Base-by-base conservation (phyloP, 2,329 filamentous ascomycete species). In the Davidsoniella eucalypti region DNA sequence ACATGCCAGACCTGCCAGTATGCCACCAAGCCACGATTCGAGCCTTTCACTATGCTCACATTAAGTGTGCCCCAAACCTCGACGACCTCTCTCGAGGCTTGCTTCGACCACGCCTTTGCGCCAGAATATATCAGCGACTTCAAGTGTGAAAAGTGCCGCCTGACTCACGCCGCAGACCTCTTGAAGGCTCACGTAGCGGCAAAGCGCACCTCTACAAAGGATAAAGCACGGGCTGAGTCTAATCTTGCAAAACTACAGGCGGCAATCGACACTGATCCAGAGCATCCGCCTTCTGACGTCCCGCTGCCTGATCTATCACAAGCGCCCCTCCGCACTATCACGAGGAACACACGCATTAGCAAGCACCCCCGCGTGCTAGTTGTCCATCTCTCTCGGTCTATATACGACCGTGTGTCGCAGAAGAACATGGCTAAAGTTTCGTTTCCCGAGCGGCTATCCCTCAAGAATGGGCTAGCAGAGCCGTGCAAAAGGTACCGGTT, bases 41-140 rank as follows among this genome's bases (percentile, higher is more conserved):
- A 86, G 44, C 84, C 80, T 0, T 98, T 98, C 60, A 90, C 93
- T 63, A 93, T 88, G 17, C 67, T 98, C 55, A 96, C 90, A 1
- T 69, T 98, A 49, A 87, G 87, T 58, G 92, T 98, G 3, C 92
- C 92, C 0, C 85, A 92, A 61, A 76, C 81, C 54, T 79, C 73
- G 47, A 83, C 85, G 2, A 88, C 88, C 0, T 82, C 86, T 0
- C 72, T 98, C 14, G 87, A 83, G 60, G 73, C 80, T 7, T 98
- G 92, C 64, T 92, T 98, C 58, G 92, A 98, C 59, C 84, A 84
- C 39, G 82, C 95, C 64, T 81, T 98, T 57, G 94, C 94, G 65
- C 87, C 86, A 0, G 92, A 98, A 64, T 83, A 87, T 61, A 95
- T 98, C 56, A 90, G 96, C 55, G 92, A 94, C 62, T 98, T 93